A percentile compares a stretch with the other conserved stretches of the same genome.
These are phyloP conservation scores for Penicillium cinerascens DNA, from an alignment of 495 filamentous ascomycete species.

Conservation along the genomic window DNA sequence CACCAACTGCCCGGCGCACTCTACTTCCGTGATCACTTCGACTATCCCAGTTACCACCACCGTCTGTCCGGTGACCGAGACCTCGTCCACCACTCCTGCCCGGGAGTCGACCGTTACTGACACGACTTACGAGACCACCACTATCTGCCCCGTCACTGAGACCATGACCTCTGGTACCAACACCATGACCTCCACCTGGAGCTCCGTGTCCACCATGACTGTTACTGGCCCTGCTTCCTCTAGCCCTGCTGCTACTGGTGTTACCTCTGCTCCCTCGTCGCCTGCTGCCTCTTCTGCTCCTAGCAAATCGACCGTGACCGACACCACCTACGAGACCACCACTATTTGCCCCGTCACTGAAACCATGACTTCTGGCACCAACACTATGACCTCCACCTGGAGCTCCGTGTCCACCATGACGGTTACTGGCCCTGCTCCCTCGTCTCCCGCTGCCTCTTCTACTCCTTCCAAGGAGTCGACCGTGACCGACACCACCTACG, in stretches of 20 bases:
- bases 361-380: conserved; percentile 17
- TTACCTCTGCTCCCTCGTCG: conserved; percentile 10
- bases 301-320: conserved; percentile 34
- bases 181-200: conserved; percentile 3
- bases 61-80: not conserved
- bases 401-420: conserved; percentile 30
- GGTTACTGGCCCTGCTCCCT: conserved; percentile 3
- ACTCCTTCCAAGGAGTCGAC: conserved; percentile 21
- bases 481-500: conserved; percentile 35
- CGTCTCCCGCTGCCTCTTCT: not conserved
- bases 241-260: not conserved
- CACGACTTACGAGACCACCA: conserved; percentile 36
- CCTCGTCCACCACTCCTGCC: conserved; percentile 14
- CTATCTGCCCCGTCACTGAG: conserved; percentile 48
- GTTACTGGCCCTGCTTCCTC: conserved; percentile 4
- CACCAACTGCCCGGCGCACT: conserved; percentile 55
- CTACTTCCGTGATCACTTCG: conserved; percentile 51
- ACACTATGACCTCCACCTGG: conserved; percentile 3
- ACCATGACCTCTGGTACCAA: conserved; percentile 18
- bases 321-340: conserved; percentile 36
- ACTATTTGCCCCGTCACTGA: conserved; percentile 51
- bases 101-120: conserved; percentile 38
- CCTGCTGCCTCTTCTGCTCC: conserved; percentile 4
- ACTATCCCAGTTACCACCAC: conserved; percentile 57
- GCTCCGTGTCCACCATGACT: conserved; percentile 30